Evolutionary conservation across 2,329 filamentous ascomycete species (phyloP).

Genomic region (Laburnicola sp.): DNA sequence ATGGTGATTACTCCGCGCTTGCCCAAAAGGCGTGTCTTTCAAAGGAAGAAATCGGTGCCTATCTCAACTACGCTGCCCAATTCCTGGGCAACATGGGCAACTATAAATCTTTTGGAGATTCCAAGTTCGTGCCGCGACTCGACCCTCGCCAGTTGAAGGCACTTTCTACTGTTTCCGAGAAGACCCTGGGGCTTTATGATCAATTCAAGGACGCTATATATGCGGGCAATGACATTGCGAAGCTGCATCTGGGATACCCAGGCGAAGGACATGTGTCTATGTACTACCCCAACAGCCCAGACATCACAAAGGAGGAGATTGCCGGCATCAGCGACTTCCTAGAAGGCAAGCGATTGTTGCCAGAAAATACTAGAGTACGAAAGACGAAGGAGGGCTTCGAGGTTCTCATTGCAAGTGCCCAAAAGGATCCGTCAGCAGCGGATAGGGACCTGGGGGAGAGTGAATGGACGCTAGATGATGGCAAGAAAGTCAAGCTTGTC

Average conservation of each 20-base stretch:
- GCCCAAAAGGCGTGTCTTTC: constrained; percentile 49
- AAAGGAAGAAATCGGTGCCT: constrained; percentile 41
- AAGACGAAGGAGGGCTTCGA: constrained; percentile 52
- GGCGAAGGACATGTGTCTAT: constrained; percentile 53
- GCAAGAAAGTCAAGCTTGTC: constrained; percentile 51
- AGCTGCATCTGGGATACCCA: constrained; percentile 56
- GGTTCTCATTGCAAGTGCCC: constrained; percentile 53
- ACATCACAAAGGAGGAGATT: constrained; percentile 55
- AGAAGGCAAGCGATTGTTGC: constrained; percentile 50
- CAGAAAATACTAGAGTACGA: constrained; percentile 55
- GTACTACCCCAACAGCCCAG: constrained; percentile 55
- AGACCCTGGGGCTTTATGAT: constrained; percentile 47
- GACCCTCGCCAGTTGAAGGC: constrained; percentile 49
- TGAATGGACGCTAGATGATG: constrained; percentile 52
- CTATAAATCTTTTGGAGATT: constrained; percentile 56
- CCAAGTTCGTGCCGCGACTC: constrained; percentile 57
- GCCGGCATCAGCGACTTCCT: constrained; percentile 51
- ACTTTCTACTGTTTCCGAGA: constrained; percentile 47
- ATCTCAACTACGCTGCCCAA: constrained; percentile 46
- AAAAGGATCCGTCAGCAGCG: constrained; percentile 43
- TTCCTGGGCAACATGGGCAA: constrained; percentile 60
- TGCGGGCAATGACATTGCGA: constrained; percentile 46
- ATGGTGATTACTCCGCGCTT: constrained; percentile 54
- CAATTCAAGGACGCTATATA: constrained; percentile 52
- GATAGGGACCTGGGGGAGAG: constrained; percentile 50